A percentile compares a stretch with the other conserved stretches of the same genome.
Conservation (phyloP, 1,284 basidiomycete species). For the Puccinia brachypodii region DNA sequence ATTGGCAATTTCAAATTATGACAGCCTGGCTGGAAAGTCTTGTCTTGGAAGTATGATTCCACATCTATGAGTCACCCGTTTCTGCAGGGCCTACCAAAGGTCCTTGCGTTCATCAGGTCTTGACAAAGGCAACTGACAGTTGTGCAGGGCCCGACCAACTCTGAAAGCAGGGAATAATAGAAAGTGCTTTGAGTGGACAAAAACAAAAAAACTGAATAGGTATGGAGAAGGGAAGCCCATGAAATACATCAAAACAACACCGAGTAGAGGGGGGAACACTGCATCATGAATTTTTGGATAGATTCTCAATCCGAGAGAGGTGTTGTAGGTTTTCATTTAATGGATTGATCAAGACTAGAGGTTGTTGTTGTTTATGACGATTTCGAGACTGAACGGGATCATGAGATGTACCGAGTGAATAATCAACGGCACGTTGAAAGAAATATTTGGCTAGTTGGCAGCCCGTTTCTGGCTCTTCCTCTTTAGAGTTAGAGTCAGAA, state of each 20-base stretch:
- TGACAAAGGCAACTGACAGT: too few species aligned
- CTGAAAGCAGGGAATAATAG: too few species aligned
- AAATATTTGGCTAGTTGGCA: conserved; percentile 15
- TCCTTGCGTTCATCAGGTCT: too few species aligned
- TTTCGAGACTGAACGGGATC: background rate
- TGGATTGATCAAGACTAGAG: background rate
- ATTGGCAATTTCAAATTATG: too few species aligned
- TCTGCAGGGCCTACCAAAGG: too few species aligned
- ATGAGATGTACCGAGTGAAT: background rate
- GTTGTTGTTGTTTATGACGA: background rate
- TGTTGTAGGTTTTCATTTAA: conserved; percentile 17
- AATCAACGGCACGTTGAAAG: conserved; percentile 25
- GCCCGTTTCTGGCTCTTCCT: background rate
- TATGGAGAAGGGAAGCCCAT: background rate
- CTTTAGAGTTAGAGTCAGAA: background rate
- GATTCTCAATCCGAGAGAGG: background rate
- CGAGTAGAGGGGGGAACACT: background rate
- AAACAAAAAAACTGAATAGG: background rate
- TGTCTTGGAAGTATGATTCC: too few species aligned
- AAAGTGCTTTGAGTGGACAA: too few species aligned
- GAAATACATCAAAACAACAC: background rate
- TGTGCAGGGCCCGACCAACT: too few species aligned
- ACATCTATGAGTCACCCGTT: too few species aligned
- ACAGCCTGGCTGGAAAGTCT: too few species aligned
- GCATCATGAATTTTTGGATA: conserved; percentile 8